These are phyloP conservation scores for Musa balbisiana DNA, from an alignment of 202 grass and related monocot genomes.

Conservation along the genomic window DNA sequence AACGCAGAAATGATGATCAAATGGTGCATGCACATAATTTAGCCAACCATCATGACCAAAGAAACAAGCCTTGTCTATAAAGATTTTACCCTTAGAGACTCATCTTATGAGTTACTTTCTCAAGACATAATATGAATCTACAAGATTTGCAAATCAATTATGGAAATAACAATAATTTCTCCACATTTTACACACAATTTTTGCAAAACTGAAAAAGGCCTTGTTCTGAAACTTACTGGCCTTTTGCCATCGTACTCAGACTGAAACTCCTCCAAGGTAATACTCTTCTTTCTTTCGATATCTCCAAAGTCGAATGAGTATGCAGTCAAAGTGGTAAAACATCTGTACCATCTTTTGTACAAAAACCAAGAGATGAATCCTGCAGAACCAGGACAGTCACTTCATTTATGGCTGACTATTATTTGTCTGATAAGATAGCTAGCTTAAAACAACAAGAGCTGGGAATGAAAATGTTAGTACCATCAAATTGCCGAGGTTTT, in stretches of 20 bases:
- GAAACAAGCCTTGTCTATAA: no score
- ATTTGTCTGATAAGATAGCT: not conserved
- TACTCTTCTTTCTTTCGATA: conserved; percentile 59
- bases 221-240: conserved; percentile 46
- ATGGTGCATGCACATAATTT: not conserved
- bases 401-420: not conserved
- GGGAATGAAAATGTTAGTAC: conserved; percentile 27
- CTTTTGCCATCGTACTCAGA: conserved; percentile 67
- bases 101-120: no score
- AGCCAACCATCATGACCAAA: not conserved
- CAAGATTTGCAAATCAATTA: not conserved
- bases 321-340: conserved; percentile 61
- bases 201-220: conserved; percentile 14
- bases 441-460: not conserved
- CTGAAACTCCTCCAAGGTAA: conserved; percentile 72
- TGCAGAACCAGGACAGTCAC: conserved; percentile 30
- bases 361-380: conserved; percentile 83
- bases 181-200: not conserved
- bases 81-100: no score
- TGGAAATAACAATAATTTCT: not conserved
- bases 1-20: not conserved
- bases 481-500: conserved; percentile 73
- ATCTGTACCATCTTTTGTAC: conserved; percentile 95
- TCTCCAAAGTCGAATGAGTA: conserved; percentile 70
- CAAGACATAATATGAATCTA: no score